Base-by-base conservation (phyloP, 352 stramenopile genomes). In the Phytophthora megakarya region DNA sequence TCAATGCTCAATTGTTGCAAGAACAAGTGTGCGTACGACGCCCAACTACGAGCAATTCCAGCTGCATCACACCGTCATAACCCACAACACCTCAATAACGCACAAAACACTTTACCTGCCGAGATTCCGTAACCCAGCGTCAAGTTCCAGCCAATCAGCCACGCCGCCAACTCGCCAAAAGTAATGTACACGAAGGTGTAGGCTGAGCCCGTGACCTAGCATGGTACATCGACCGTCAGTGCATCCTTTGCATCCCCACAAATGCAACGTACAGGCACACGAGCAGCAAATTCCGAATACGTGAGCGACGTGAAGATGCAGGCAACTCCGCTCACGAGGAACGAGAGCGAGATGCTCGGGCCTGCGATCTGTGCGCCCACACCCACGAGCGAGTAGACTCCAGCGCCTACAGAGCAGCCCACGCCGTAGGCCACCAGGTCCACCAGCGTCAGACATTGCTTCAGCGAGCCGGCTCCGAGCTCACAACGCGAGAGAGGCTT, bases 111-210 rank as follows among this genome's bases (percentile, higher is more conserved):
- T 16, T 48, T 64, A 89, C 80, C 86, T 33, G 91, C 90, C 3
- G 86, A 96, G 55, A 98, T 96, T 22, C 92, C 93, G 52, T 98
- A 98, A 28, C 93, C 92, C 16, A 98, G 74, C 44, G 90, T 98
- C 28, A 98, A 59, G 62, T 97, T 97, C 91, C 91, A 97, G 12
- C 91, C 92, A 48, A 97, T 90, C 21, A 97, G 73, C 90, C 91
- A 98, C 23, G 90, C 93, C 1, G 79, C 80, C 22, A 97, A 75
- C 43, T 95, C 88, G 23, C 88, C 90, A 59, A 97, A 93, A 10
- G 85, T 93, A 18, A 93, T 71, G 62, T 95, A 94, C 35, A 95
- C 89, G 53, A 96, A 97, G 18, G 87, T 97, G 46, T 97, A 97
- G 18, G 90, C 89, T 22, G 85, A 96, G 16, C 90, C 90, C 5